Percentiles rank a stretch among this genome's conserved stretches.
Conservation (phyloP, 169 alveolate species). For the Eimeria nieschulzi region DNA sequence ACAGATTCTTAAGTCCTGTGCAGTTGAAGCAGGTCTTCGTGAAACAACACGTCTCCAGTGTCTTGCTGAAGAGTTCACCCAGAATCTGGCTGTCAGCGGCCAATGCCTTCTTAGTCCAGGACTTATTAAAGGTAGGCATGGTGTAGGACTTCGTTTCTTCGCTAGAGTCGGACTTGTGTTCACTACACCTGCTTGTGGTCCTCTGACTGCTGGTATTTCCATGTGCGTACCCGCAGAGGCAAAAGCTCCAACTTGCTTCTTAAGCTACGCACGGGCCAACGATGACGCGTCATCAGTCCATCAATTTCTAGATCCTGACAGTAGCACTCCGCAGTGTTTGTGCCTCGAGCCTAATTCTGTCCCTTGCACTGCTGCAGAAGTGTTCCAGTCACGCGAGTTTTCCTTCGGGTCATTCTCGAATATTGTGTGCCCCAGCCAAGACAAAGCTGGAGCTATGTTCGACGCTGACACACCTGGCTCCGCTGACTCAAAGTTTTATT, state of each 20-base stretch:
- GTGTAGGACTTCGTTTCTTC: not conserved
- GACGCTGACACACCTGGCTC: constrained; percentile 14
- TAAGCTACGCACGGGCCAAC: constrained; percentile 45
- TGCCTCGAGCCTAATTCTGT: constrained; percentile 39
- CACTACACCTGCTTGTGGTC: not conserved
- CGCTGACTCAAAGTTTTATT: constrained; percentile 53
- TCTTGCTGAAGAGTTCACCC: constrained; percentile 2
- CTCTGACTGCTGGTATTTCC: not conserved
- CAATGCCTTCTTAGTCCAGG: constrained; percentile 8
- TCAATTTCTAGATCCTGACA: constrained; percentile 38
- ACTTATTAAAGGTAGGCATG: constrained; percentile 40
- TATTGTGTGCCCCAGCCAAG: constrained; percentile 15
- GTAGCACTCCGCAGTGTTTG: constrained; percentile 38
- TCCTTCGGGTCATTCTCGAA: not conserved
- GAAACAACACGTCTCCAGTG: constrained; percentile 33
- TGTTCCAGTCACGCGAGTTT: constrained; percentile 17
- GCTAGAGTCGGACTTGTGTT: not conserved
- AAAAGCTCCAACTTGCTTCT: constrained; percentile 26
- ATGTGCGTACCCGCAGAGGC: not conserved
- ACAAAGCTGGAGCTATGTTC: constrained; percentile 29
- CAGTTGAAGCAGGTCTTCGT: not conserved
- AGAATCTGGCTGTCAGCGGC: constrained; percentile 24
- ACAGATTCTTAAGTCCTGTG: constrained; percentile 1
- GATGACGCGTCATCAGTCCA: constrained; percentile 41
- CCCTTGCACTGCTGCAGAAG: constrained; percentile 65